Evolutionary conservation across 225 moss, liverwort and hornwort species (phyloP).

Genomic region (Anthoceros angustus): DNA sequence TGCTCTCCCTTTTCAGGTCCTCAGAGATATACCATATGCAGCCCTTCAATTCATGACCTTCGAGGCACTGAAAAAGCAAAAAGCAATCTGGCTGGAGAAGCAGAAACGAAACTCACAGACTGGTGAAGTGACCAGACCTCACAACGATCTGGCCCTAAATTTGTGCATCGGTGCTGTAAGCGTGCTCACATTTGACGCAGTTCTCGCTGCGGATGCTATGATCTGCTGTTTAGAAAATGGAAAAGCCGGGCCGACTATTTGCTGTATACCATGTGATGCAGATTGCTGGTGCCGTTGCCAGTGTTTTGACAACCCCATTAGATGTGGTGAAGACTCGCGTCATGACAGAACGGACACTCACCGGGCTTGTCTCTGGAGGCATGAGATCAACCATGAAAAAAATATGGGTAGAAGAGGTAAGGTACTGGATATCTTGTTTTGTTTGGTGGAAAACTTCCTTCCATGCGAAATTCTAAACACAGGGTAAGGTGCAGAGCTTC

Average conservation of each 20-base stretch:
- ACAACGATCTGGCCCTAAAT: constrained; percentile 25
- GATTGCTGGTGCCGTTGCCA: constrained; percentile 62
- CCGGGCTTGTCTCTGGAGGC: constrained; percentile 18
- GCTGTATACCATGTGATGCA: constrained; percentile 5
- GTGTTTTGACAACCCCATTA: constrained; percentile 49
- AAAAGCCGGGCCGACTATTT: not conserved
- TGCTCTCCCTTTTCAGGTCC: constrained; percentile 16
- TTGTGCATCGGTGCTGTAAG: constrained; percentile 61
- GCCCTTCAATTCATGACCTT: constrained; percentile 57
- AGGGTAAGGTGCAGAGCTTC: too few species aligned
- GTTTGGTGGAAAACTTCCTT: not conserved
- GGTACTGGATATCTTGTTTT: not conserved
- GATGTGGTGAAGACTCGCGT: constrained; percentile 63
- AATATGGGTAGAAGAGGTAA: constrained; percentile 51
- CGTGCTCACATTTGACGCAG: not conserved
- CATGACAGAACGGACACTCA: constrained; percentile 40
- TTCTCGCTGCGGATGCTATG: not conserved
- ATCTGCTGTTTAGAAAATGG: not conserved
- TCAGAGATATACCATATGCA: constrained; percentile 56
- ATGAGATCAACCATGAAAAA: constrained; percentile 28
- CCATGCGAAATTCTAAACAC: too few species aligned
- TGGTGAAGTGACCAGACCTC: not conserved
- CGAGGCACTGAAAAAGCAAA: constrained; percentile 32
- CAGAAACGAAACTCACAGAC: not conserved
- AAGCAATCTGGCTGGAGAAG: constrained; percentile 3